A percentile compares a stretch with the other conserved stretches of the same genome.
These are phyloP conservation scores for Xylaria bambusicola DNA, from an alignment of 495 filamentous ascomycete genomes.

Conservation along the genomic window DNA sequence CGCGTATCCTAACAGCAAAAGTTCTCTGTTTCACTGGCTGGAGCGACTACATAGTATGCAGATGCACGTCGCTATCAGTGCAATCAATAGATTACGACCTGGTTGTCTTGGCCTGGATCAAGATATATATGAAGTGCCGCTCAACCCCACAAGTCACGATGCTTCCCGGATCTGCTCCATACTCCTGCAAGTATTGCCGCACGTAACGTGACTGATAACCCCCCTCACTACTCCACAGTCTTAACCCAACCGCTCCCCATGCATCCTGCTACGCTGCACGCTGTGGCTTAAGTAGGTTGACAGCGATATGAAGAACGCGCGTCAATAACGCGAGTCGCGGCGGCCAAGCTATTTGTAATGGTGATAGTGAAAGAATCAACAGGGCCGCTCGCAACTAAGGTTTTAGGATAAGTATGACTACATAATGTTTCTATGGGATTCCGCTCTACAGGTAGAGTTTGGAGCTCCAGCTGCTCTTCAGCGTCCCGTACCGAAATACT, in stretches of 20 bases:
- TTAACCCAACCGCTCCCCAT: constrained; percentile 3
- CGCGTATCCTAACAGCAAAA: not conserved
- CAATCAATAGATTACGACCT: not conserved
- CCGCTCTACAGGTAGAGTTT: too few relatives aligned
- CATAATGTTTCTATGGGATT: too few relatives aligned
- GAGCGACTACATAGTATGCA: not conserved
- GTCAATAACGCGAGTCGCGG: not conserved
- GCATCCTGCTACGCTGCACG: not conserved
- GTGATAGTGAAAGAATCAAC: not conserved
- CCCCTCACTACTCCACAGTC: constrained; percentile 9
- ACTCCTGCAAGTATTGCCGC: not conserved
- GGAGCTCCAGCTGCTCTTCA: too few relatives aligned
- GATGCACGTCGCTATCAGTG: not conserved
- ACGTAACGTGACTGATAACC: not conserved
- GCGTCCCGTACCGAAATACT: too few relatives aligned
- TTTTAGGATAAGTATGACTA: too few relatives aligned
- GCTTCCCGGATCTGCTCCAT: too few relatives aligned
- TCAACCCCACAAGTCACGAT: constrained; percentile 8
- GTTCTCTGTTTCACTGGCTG: not conserved
- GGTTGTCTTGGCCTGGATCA: not conserved
- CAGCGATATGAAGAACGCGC: not conserved
- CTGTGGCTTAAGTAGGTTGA: not conserved
- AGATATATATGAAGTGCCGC: not conserved
- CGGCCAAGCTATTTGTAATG: not conserved
- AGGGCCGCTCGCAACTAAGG: too few relatives aligned